Base-by-base conservation (phyloP, 2,329 filamentous ascomycete species). In the Ophiocordyceps robertsii region DNA sequence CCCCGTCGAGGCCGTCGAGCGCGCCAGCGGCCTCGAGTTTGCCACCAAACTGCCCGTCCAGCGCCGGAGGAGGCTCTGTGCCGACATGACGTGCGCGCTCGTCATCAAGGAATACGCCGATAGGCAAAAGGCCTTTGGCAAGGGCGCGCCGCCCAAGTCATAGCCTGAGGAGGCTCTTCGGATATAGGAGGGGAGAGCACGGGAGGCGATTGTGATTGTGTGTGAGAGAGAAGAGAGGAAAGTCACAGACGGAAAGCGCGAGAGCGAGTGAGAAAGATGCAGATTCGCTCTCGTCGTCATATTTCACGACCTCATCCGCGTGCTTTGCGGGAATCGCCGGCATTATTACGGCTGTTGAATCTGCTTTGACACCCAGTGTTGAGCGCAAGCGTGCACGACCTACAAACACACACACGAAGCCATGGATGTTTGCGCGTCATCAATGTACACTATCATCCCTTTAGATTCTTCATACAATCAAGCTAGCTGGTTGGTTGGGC, bases 11-110 rank as follows among this genome's bases (percentile, higher is more conserved):
- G 84, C 82, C 10, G 80, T 98, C 31, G 92, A 98, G 74, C 75
- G 88, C 49, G 90, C 92, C 2, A 89, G 84, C 50, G 92, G 92
- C 5, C 67, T 98, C 54, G 88, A 95, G 59, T 98, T 98, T 64
- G 86, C 86, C 27, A 71, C 73, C 17, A 83, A 90, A 66, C 65
- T 98, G 57, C 83, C 88, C 6, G 60, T 71, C 3, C 69, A 79
- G 55, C 75, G 89, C 52, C 73, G 85, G 56, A 88, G 79, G 66
- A 75, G 82, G 47, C 68, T 98, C 42, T 98, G 92, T 62, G 72
- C 84, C 50, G 90, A 98, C 57, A 75, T 88, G n/a, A 75, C 71
- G 47, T 98, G 92, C 63, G 76, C 84, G 6, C 67, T 96, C 44
- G 69, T 92, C 42, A 82, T 96, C 45, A 82, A 80, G 61, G 87